phyloP scores from a whole-genome alignment of 139 green algal species.

The Chlorella sp. region DNA sequence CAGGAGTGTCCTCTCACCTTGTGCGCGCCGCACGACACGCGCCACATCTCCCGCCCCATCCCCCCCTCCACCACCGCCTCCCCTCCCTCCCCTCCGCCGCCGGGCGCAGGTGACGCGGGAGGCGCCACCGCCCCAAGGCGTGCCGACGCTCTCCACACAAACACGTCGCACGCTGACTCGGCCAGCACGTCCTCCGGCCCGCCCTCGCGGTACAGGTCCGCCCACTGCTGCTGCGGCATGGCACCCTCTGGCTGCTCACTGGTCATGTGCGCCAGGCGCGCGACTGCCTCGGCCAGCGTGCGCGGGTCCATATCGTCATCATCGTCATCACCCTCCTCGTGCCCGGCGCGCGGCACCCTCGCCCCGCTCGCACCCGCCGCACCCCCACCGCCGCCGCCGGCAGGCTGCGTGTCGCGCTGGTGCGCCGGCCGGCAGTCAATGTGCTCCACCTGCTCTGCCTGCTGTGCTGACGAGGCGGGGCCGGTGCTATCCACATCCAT shows the following conservation, averaged over 20 bases:
- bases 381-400: too few species aligned
- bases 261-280: slow-evolving; percentile 52
- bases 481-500: too few species aligned
- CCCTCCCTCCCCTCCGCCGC: background rate
- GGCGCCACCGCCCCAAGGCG: background rate
- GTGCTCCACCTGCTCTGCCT: background rate
- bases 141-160: slow-evolving; percentile 5
- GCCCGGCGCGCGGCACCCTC: background rate
- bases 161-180: slow-evolving; percentile 26
- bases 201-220: slow-evolving; percentile 56
- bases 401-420: too few species aligned
- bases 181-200: slow-evolving; percentile 45
- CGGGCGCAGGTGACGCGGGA: too few species aligned
- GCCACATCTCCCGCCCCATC: slow-evolving; percentile 13
- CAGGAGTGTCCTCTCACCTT: slow-evolving; percentile 3
- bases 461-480: too few species aligned
- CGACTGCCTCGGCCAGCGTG: slow-evolving; percentile 49
- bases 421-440: background rate
- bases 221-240: slow-evolving; percentile 46
- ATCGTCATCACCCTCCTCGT: background rate
- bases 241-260: slow-evolving; percentile 24
- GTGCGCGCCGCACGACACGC: slow-evolving; percentile 21
- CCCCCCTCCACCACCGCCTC: background rate
- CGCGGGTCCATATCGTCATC: slow-evolving; percentile 47
- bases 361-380: too few species aligned